Percentiles rank a stretch among this genome's conserved stretches.
Conservation (phyloP, 805 yeast genomes). For the Ogataea paraovalis region DNA sequence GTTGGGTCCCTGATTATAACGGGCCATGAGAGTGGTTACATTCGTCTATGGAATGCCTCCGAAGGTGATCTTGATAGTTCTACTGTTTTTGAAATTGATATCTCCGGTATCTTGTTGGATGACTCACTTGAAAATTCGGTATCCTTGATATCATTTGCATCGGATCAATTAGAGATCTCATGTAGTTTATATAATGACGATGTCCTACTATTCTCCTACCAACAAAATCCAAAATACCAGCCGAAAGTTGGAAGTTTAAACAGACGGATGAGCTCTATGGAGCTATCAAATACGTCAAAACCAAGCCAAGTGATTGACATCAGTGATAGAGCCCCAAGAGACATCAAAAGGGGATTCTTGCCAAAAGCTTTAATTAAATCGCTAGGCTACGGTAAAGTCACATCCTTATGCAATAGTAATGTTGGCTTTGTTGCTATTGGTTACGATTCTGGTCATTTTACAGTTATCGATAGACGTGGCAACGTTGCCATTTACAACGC, state of each 20-base stretch:
- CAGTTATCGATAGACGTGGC: conserved; percentile 75
- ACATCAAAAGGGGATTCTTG: conserved; percentile 55
- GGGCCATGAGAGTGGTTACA: conserved; percentile 83
- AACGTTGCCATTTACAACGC: conserved; percentile 47
- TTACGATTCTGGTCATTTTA: conserved; percentile 67
- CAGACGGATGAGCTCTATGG: conserved; percentile 28
- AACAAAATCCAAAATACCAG: conserved; percentile 43
- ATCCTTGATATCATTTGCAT: conserved; percentile 64
- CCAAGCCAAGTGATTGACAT: conserved; percentile 40
- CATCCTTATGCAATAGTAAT: conserved; percentile 63
- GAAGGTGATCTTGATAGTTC: conserved; percentile 64
- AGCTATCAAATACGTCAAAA: conserved; percentile 26
- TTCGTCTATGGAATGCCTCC: conserved; percentile 81
- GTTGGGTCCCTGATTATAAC: conserved; percentile 63
- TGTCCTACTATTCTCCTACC: conserved; percentile 70
- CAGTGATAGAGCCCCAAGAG: conserved; percentile 47
- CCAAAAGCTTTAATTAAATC: conserved; percentile 49
- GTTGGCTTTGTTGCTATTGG: conserved; percentile 84
- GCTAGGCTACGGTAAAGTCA: conserved; percentile 41
- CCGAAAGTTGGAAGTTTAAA: conserved; percentile 28
- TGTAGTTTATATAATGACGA: conserved; percentile 68
- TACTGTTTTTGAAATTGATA: conserved; percentile 55
- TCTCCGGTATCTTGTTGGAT: conserved; percentile 43
- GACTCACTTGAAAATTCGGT: conserved; percentile 45
- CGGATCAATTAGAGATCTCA: conserved; percentile 71